phyloP scores from a whole-genome alignment of 2,329 filamentous ascomycete genomes.

The Mycocentrospora acerina region DNA sequence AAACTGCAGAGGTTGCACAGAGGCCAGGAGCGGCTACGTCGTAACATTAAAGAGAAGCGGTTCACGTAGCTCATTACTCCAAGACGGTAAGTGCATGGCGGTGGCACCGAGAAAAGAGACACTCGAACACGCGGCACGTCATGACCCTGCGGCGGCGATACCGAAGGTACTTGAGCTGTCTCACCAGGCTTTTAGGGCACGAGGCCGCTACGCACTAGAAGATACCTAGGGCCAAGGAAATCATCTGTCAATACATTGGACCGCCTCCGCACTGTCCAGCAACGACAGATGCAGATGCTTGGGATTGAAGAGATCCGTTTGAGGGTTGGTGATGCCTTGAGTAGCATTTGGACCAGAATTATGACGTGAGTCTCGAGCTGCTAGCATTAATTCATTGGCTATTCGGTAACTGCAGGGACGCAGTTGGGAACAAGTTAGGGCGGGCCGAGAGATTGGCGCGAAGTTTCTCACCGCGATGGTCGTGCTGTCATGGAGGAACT shows the following conservation, averaged over 20 bases:
- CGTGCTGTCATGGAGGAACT: constrained; percentile 26
- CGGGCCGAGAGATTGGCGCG: constrained; percentile 18
- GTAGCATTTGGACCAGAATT: constrained; percentile 19
- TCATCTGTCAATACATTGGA: constrained; percentile 29
- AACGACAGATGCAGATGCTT: constrained; percentile 19
- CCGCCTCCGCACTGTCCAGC: constrained; percentile 14
- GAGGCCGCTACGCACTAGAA: constrained; percentile 23
- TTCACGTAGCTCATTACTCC: constrained; percentile 14
- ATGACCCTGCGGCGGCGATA: constrained; percentile 22
- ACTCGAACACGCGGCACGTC: constrained; percentile 20
- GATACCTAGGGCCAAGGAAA: constrained; percentile 15
- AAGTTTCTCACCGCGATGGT: constrained; percentile 22
- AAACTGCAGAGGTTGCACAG: constrained; percentile 28
- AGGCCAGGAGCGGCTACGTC: constrained; percentile 35
- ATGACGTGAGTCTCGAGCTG: constrained; percentile 20
- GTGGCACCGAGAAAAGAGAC: constrained; percentile 17
- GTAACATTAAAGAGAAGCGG: constrained; percentile 31
- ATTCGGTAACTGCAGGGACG: constrained; percentile 19
- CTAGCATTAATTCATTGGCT: constrained; percentile 19
- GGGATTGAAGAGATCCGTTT: constrained; percentile 29
- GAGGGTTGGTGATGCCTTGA: constrained; percentile 22
- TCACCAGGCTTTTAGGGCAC: constrained; percentile 24
- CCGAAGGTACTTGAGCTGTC: constrained; percentile 12
- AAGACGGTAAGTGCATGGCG: constrained; percentile 19
- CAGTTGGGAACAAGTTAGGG: constrained; percentile 21